These are phyloP conservation scores for Allium fistulosum DNA, from an alignment of 106 monocot genomes.

Conservation along the genomic window DNA sequence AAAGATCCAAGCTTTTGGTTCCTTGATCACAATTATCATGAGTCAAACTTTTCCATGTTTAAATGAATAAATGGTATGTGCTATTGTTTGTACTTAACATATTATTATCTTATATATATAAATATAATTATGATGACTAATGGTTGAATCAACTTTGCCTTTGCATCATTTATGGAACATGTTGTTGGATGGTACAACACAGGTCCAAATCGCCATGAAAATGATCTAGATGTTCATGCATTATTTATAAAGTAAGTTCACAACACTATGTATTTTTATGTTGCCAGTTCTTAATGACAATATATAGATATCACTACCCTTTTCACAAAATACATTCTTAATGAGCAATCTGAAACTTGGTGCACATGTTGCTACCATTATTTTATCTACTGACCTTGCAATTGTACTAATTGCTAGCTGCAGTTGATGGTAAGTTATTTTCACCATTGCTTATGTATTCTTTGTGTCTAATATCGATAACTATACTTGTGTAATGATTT, in stretches of 20 bases:
- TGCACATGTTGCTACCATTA: too few relatives aligned
- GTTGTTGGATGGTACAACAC: constrained; percentile 99
- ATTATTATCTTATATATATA: too few relatives aligned
- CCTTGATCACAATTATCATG: constrained; percentile 98
- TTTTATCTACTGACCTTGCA: too few relatives aligned
- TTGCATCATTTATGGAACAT: constrained; percentile 83
- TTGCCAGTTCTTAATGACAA: too few relatives aligned
- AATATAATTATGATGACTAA: neutral
- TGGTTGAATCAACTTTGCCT: neutral
- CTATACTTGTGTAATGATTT: neutral
- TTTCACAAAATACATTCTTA: too few relatives aligned
- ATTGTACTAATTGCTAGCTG: too few relatives aligned
- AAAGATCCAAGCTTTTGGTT: constrained; percentile 98
- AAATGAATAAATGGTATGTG: constrained; percentile 85
- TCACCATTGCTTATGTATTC: too few relatives aligned
- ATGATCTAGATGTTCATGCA: constrained; percentile 92
- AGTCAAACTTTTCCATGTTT: constrained; percentile 96
- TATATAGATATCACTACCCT: too few relatives aligned
- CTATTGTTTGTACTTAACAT: too few relatives aligned
- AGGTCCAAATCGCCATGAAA: constrained; percentile 91
- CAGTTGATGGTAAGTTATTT: too few relatives aligned
- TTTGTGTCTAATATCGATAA: neutral
- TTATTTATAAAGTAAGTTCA: constrained; percentile 77
- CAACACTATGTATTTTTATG: neutral
- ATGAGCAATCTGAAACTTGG: too few relatives aligned